phyloP scores from a whole-genome alignment of 1,284 basidiomycete genomes.

The Cutaneotrichosporon arboriforme region DNA sequence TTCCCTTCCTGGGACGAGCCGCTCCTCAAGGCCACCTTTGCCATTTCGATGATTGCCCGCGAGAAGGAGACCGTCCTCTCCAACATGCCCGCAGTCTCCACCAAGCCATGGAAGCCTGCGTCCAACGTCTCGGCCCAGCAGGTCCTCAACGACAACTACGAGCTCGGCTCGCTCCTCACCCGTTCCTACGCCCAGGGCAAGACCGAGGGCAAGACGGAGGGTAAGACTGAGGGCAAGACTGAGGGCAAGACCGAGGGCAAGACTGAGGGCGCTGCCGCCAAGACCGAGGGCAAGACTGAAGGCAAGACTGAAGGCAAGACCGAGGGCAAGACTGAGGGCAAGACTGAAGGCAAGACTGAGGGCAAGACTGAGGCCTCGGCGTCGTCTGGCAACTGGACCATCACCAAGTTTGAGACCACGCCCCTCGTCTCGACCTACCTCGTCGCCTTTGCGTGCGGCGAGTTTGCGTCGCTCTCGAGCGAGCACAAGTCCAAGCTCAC shows the following conservation, averaged over 20 bases:
- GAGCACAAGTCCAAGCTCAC: slow-evolving; percentile 77
- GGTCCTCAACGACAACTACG: slow-evolving; percentile 37
- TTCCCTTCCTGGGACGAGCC: slow-evolving; percentile 92
- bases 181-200: slow-evolving; percentile 25
- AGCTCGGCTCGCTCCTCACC: slow-evolving; percentile 45
- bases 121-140: slow-evolving; percentile 32
- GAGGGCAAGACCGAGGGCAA: slow-evolving; percentile 23
- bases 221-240: slow-evolving; percentile 41
- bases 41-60: slow-evolving; percentile 75
- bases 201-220: slow-evolving; percentile 46
- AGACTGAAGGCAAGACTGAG: slow-evolving; percentile 35
- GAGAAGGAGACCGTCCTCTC: slow-evolving; percentile 59
- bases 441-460: slow-evolving; percentile 83
- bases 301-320: slow-evolving; percentile 49
- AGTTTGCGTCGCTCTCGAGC: slow-evolving; percentile 67
- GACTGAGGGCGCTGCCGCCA: slow-evolving; percentile 32
- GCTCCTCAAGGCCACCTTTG: slow-evolving; percentile 80
- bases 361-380: slow-evolving; percentile 35
- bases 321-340: slow-evolving; percentile 24
- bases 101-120: slow-evolving; percentile 48
- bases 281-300: slow-evolving; percentile 43
- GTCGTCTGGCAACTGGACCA: slow-evolving; percentile 58
- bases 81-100: slow-evolving; percentile 75
- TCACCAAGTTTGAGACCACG: slow-evolving; percentile 70
- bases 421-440: slow-evolving; percentile 86